These are phyloP conservation scores for Podospora fimiseda DNA, from an alignment of 495 filamentous ascomycete species.

Conservation along the genomic window DNA sequence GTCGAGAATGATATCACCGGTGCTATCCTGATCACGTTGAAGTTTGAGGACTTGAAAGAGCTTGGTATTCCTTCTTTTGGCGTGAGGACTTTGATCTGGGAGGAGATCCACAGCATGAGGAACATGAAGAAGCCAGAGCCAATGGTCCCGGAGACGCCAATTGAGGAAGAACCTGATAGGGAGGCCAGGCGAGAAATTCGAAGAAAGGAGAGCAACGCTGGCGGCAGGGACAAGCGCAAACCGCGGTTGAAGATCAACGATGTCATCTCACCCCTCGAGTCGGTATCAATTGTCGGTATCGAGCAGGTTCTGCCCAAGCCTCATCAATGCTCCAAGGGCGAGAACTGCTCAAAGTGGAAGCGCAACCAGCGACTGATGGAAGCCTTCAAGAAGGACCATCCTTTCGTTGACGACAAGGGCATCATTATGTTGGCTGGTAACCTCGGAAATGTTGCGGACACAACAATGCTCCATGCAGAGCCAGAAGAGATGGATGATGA, in stretches of 20 bases:
- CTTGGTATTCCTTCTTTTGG: conserved; percentile 91
- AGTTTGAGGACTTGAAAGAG: conserved; percentile 90
- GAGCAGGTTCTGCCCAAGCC: conserved; percentile 80
- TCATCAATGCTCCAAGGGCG: conserved; percentile 85
- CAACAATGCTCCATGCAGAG: conserved; percentile 48
- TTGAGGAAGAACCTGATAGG: conserved; percentile 46
- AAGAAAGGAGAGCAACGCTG: conserved; percentile 29
- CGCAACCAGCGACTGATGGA: conserved; percentile 65
- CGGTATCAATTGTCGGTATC: conserved; percentile 86
- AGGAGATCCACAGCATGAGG: conserved; percentile 66
- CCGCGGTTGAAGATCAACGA: conserved; percentile 48
- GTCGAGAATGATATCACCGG: conserved; percentile 87
- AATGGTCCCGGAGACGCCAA: conserved; percentile 48
- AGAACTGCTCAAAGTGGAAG: conserved; percentile 75
- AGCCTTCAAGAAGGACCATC: conserved; percentile 61
- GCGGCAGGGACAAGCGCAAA: conserved; percentile 30
- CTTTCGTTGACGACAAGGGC: conserved; percentile 50
- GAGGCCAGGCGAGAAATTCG: conserved; percentile 35
- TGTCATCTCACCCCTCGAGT: conserved; percentile 66
- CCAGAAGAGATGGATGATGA: conserved; percentile 34
- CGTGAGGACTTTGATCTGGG: conserved; percentile 79
- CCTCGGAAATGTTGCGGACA: conserved; percentile 58
- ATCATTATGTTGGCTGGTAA: conserved; percentile 62
- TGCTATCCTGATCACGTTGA: conserved; percentile 72
- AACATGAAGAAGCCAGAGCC: conserved; percentile 52